phyloP scores from a whole-genome alignment of 163 green algal species.

The Scenedesmus sp. region DNA sequence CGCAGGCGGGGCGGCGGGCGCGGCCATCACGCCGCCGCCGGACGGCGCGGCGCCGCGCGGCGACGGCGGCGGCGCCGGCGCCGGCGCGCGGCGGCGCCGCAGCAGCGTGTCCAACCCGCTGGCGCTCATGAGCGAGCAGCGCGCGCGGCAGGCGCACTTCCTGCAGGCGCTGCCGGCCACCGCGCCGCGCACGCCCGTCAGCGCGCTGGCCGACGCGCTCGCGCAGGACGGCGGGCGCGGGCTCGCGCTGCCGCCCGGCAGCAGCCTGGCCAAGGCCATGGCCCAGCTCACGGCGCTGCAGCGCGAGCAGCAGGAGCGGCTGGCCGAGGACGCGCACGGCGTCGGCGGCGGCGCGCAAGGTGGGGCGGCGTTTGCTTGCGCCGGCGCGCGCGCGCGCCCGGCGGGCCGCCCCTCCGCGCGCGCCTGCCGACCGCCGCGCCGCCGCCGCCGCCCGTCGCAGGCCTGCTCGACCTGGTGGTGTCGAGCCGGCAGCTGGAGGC shows the following conservation, averaged over 20 bases:
- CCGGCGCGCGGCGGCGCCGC: background rate
- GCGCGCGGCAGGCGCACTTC: constrained; percentile 22
- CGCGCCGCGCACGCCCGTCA: background rate
- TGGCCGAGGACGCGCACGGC: constrained; percentile 23
- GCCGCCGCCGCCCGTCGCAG: too few species aligned
- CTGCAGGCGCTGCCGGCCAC: constrained; percentile 23
- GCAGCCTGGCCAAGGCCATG: constrained; percentile 32
- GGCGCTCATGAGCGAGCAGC: constrained; percentile 9
- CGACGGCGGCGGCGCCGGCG: background rate
- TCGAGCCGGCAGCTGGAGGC: too few species aligned
- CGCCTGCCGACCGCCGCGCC: too few species aligned
- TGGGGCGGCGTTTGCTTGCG: too few species aligned
- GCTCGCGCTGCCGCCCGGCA: background rate
- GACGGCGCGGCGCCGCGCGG: background rate
- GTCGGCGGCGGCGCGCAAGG: too few species aligned
- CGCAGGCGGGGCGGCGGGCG: background rate
- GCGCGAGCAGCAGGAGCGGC: constrained; percentile 37
- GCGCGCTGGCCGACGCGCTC: background rate
- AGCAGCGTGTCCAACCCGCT: constrained; percentile 21
- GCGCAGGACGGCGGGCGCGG: constrained; percentile 7
- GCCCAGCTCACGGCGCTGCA: constrained; percentile 23
- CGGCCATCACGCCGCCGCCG: background rate
- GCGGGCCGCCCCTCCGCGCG: too few species aligned
- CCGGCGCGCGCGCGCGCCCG: too few species aligned
- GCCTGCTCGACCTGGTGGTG: too few species aligned